These are phyloP conservation scores for Phialophora chinensis DNA, from an alignment of 2,329 filamentous ascomycete genomes.

Conservation along the genomic window DNA sequence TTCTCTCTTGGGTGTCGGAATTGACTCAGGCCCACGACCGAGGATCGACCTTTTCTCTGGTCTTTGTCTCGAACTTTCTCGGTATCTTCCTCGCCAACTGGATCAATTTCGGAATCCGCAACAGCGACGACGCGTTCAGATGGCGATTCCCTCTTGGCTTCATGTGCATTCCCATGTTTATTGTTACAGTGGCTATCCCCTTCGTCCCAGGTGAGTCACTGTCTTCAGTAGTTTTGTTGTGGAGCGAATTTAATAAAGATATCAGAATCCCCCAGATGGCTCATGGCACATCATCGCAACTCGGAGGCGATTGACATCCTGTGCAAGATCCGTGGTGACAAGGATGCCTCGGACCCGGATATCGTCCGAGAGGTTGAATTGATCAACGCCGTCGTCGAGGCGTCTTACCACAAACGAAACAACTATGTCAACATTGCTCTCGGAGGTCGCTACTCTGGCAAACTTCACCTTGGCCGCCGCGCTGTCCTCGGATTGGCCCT, in stretches of 20 bases:
- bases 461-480: constrained; percentile 49
- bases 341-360: constrained; percentile 44
- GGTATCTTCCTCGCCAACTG: constrained; percentile 43
- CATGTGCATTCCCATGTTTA: constrained; percentile 41
- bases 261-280: constrained; percentile 51
- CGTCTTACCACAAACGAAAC: constrained; percentile 48
- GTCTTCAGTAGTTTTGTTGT: not conserved
- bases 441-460: constrained; percentile 46
- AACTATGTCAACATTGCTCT: constrained; percentile 50
- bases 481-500: constrained; percentile 51
- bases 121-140: constrained; percentile 33
- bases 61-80: constrained; percentile 43
- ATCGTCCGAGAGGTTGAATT: constrained; percentile 48
- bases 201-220: constrained; percentile 49
- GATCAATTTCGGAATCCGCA: constrained; percentile 43
- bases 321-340: constrained; percentile 43
- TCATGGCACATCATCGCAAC: constrained; percentile 46
- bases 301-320: constrained; percentile 47
- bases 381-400: constrained; percentile 51
- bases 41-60: constrained; percentile 41
- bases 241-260: constrained; percentile 6
- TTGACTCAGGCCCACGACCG: constrained; percentile 41
- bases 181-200: constrained; percentile 36
- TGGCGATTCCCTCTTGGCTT: constrained; percentile 45
- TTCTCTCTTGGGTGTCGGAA: constrained; percentile 42